Conservation (phyloP, 2,329 filamentous ascomycete species). For the Pseudocercospora fijiensis region DNA sequence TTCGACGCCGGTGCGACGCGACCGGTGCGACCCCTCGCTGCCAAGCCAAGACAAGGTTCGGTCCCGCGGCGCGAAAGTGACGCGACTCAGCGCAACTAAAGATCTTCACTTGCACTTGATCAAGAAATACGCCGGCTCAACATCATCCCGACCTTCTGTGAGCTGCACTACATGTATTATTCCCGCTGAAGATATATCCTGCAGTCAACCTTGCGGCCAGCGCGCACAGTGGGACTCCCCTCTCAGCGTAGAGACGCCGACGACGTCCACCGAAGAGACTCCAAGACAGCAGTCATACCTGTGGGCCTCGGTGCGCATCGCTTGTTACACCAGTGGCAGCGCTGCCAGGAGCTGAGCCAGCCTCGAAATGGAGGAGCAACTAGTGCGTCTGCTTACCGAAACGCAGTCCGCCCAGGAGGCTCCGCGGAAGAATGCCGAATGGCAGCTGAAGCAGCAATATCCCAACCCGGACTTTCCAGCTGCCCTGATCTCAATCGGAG, state of each 20-base stretch:
- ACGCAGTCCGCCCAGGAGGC: slow-evolving; percentile 76
- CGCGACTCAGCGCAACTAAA: neutral
- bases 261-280: neutral
- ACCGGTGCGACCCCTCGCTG: neutral
- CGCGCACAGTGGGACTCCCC: too few species aligned
- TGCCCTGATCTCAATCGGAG: slow-evolving; percentile 76
- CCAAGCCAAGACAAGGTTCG: neutral
- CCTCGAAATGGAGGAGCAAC: slow-evolving; percentile 79
- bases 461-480: slow-evolving; percentile 70
- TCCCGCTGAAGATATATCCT: neutral
- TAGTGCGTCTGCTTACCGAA: slow-evolving; percentile 82
- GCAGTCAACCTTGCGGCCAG: neutral
- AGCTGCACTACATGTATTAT: neutral
- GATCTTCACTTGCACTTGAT: neutral
- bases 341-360: slow-evolving; percentile 25
- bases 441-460: slow-evolving; percentile 72
- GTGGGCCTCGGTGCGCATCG: neutral
- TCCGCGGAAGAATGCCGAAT: slow-evolving; percentile 81
- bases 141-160: neutral
- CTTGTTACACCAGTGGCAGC: slow-evolving; percentile 19
- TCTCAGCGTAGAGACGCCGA: neutral
- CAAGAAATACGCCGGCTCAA: neutral
- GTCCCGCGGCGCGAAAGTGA: neutral
- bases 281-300: neutral
- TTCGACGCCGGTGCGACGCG: too few species aligned